Evolutionary conservation across 139 green algal species (phyloP).

Genomic region (Coccomyxa sp.): DNA sequence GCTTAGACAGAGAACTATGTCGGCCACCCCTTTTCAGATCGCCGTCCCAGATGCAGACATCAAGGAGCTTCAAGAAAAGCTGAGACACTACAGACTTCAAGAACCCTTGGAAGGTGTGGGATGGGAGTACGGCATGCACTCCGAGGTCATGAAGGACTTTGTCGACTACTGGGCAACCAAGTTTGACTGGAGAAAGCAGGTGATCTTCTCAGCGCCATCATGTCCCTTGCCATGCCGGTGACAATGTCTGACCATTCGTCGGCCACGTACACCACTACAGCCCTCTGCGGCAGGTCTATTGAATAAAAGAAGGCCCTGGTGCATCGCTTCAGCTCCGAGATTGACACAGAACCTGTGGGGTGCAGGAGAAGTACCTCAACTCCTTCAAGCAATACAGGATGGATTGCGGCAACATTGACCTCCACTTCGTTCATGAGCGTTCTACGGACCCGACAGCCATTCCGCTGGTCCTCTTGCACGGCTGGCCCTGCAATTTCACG

Average conservation of each 20-base stretch:
- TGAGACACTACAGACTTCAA: neutral
- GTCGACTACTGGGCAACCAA: constrained; percentile 10
- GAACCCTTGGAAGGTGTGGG: constrained; percentile 1
- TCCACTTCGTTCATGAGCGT: constrained; percentile 20
- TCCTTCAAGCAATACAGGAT: constrained; percentile 12
- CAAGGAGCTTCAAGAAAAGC: too few relatives aligned
- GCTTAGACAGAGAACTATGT: too few relatives aligned
- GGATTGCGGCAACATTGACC: constrained; percentile 2
- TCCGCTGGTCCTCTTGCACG: constrained; percentile 18
- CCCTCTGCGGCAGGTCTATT: too few relatives aligned
- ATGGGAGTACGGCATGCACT: constrained; percentile 14
- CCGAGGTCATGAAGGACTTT: constrained; percentile 9
- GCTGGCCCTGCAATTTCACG: constrained; percentile 22
- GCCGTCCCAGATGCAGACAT: too few relatives aligned
- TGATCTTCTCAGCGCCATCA: too few relatives aligned
- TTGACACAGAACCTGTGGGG: too few relatives aligned
- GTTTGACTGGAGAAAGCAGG: constrained; percentile 18
- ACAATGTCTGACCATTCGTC: too few relatives aligned
- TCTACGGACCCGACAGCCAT: constrained; percentile 2
- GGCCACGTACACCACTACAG: too few relatives aligned
- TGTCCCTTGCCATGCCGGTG: too few relatives aligned
- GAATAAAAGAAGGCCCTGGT: too few relatives aligned
- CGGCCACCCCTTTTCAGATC: too few relatives aligned
- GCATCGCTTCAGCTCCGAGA: too few relatives aligned
- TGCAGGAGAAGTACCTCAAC: constrained; percentile 7